Conservation (phyloP, 2,329 filamentous ascomycete genomes). For the Alternaria conjuncta region DNA sequence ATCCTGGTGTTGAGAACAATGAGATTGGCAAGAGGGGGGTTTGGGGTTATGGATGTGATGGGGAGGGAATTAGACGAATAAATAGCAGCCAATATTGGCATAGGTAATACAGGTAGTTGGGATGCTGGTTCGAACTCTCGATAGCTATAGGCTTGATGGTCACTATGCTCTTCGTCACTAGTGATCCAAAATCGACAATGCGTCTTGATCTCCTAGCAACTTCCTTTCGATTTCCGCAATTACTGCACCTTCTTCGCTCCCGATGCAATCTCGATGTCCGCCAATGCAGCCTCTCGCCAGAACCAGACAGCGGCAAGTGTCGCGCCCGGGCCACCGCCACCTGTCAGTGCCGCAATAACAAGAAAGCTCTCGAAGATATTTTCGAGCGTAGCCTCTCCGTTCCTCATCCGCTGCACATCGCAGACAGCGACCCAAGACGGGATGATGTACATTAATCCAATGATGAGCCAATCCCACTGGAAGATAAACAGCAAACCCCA, state of each 20-base stretch:
- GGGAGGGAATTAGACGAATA: background rate
- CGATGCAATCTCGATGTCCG: constrained; percentile 12
- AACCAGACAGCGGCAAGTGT: constrained; percentile 21
- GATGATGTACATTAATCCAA: constrained; percentile 2
- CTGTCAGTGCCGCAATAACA: constrained; percentile 4
- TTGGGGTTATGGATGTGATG: background rate
- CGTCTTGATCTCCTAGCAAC: background rate
- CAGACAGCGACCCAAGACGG: constrained; percentile 16
- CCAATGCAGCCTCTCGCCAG: constrained; percentile 24
- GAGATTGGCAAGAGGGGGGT: background rate
- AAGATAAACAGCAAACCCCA: constrained; percentile 24
- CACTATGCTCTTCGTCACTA: background rate
- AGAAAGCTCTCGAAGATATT: constrained; percentile 15
- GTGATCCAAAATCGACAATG: background rate
- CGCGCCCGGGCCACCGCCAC: constrained; percentile 18
- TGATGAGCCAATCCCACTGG: constrained; percentile 27
- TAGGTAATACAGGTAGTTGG: background rate
- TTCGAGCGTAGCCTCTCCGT: constrained; percentile 11
- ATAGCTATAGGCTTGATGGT: background rate
- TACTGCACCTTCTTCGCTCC: constrained; percentile 17
- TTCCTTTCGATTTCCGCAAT: background rate
- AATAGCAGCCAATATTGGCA: background rate
- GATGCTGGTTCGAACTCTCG: background rate
- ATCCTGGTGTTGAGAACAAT: background rate
- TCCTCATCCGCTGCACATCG: constrained; percentile 18